Evolutionary conservation across 164 flowering plant species (phyloP), one percentile per base, ranked within the genome.

Genomic region (Litsea cubeba): DNA sequence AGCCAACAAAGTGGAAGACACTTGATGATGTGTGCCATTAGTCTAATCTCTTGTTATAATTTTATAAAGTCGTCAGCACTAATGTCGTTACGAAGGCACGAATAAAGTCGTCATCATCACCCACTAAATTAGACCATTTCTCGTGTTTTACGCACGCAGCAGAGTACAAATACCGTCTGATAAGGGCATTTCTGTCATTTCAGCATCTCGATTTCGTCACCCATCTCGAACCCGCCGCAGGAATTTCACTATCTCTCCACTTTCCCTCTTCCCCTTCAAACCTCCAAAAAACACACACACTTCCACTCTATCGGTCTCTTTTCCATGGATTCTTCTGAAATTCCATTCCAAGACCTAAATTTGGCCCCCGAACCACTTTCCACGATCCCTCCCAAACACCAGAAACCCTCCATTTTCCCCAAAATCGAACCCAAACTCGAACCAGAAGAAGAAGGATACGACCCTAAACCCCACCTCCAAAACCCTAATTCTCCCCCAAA

Each of bases 381-480:
- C 14, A 32, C 81, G 5, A 65, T 80, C 22, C 84, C 87, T 70
- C 80, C 78, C 40, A 79, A 49, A 60, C 85, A 84, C 83, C 85
- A 84, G 62, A 84, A 84, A 32, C 8, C 24, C 68, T 15, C 74
- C 62, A 32, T 76, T 14, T 14, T 23, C 50, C 90, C 92, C 72
- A 89, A 89, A 72, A 51, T 84, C 62, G 88, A 88, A 25, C 92
- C 93, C 8, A 87, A 88, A 22, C 64, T 73, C 35, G 80, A 77
- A 70, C 78, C 73, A 6, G 71, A 80, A 10, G 68, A 68, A 14
- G 65, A 65, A 69, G 62, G 3, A 1, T 6, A 40, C 8, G 46
- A 40, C 5, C 60, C 60, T 54, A 30, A 6, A 49, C 24, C 15
- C 71, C 51, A 18, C 7, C 17, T n/a, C 22, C 73, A 68, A 23